These are phyloP conservation scores for Prunus mira DNA, from an alignment of 306 rosid species.

Conservation along the genomic window DNA sequence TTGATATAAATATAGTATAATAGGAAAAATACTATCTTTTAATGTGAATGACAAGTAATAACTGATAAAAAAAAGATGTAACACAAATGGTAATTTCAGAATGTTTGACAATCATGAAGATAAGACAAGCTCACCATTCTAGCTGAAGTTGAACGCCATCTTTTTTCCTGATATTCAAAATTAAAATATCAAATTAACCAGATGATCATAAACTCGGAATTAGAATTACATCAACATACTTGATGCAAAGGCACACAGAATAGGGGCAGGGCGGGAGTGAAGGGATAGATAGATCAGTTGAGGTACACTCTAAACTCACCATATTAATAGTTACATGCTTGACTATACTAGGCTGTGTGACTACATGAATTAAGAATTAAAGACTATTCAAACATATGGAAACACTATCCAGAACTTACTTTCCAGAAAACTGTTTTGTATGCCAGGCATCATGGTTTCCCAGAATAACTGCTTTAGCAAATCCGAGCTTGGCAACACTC, in stretches of 20 bases:
- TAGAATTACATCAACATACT: background rate
- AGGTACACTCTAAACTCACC: background rate
- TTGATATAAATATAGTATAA: background rate
- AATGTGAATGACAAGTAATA: background rate
- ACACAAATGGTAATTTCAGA: constrained; percentile 10
- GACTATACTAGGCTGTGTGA: background rate
- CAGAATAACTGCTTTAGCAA: constrained; percentile 78
- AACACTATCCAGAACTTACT: constrained; percentile 40
- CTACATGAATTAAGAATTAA: background rate
- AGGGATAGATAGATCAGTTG: background rate
- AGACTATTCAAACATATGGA: background rate
- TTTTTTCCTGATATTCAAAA: constrained; percentile 63
- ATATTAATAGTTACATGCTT: background rate
- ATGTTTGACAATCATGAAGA: constrained; percentile 21
- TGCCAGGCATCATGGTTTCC: constrained; percentile 97
- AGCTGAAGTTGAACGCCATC: constrained; percentile 89
- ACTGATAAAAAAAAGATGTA: background rate
- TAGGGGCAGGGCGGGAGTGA: background rate
- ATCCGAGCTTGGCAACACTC: constrained; percentile 61
- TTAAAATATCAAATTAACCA: constrained; percentile 27
- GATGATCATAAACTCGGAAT: constrained; percentile 4
- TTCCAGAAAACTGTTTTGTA: constrained; percentile 65
- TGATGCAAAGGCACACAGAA: background rate
- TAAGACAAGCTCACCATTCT: constrained; percentile 67
- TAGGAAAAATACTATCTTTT: background rate